Base-by-base conservation (phyloP, 192 early-diverging fungal genomes). In the Coemansia sp. region DNA sequence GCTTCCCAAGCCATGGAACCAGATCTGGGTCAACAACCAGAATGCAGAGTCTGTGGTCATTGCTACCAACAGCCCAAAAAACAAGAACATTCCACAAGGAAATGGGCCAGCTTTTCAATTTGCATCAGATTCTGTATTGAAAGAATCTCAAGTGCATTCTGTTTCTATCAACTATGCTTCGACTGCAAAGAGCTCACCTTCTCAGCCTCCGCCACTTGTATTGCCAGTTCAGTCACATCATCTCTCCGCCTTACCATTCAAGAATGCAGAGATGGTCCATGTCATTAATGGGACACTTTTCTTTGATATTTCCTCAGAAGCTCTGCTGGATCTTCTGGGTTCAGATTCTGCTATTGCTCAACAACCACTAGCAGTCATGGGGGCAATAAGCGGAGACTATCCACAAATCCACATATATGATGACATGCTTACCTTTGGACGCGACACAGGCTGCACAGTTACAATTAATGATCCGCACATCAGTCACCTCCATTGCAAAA, bases 1-100 rank as follows among this genome's bases (percentile, higher is more conserved):
- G n/a, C 62, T 65, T 6, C 48, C 67, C 22, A 76, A 65, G 62
- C 79, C 79, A 19, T 77, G 79, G 79, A 71, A 65, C 58, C 68
- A 73, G 63, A 60, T 66, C 19, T 82, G 79, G 79, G 40, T 65
- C 9, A 63, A 58, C 43, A 48, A 42, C 41, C 46, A 77, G 41
- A 54, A 15, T 41, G 26, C 39, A 41, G 39, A 32, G 15, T 37
- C 13, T 16, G 16, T 59, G 57, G 57, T 59, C 1, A 59, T 59
- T 18, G 32, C 57, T 8, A 18, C 37, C n/a, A 19, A 16, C 15
- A 16, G 12, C 1, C 18, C 39, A 9, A 59, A 41, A 37, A 2
- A 5, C 32, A 59, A 41, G 39, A 37, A 8, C 57, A 59, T n/a
- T 0, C 12, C 26, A 16, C 16, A 11, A 41, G 57, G 39, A 16